phyloP scores from a whole-genome alignment of 2,329 filamentous ascomycete genomes.

The Botryotinia convoluta region DNA sequence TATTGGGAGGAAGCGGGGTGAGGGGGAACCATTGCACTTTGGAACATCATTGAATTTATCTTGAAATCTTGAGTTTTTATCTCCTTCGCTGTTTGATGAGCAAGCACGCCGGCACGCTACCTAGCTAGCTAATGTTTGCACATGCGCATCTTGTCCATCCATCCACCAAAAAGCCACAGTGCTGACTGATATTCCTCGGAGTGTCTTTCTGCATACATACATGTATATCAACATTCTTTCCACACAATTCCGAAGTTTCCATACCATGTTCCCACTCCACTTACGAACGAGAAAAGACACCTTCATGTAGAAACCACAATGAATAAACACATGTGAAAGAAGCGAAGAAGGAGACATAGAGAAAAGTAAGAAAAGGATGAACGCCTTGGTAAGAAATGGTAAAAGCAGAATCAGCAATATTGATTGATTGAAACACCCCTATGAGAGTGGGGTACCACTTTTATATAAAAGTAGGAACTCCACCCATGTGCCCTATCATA shows the following conservation, averaged over 20 bases:
- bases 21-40: not conserved
- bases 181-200: not conserved
- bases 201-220: not conserved
- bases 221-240: not conserved
- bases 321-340: conserved; percentile 8
- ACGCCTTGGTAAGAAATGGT: not conserved
- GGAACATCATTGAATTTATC: not conserved
- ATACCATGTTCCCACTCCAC: not conserved
- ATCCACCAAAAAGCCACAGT: not conserved
- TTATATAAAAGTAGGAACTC: conserved; percentile 14
- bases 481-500: conserved; percentile 4
- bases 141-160: not conserved
- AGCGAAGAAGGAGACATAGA: not conserved
- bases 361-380: not conserved
- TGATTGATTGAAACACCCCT: conserved; percentile 2
- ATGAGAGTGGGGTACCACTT: conserved; percentile 1
- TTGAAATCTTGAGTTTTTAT: not conserved
- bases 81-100: no score
- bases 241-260: not conserved
- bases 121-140: not conserved
- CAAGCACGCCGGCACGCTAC: not conserved
- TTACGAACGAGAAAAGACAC: not conserved
- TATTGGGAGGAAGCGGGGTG: not conserved
- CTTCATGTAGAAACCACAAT: not conserved
- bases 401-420: not conserved